Percentiles rank a stretch among this genome's conserved stretches.
phyloP scores from a whole-genome alignment of 1,284 basidiomycete genomes.

The Phenoliferia sp. region DNA sequence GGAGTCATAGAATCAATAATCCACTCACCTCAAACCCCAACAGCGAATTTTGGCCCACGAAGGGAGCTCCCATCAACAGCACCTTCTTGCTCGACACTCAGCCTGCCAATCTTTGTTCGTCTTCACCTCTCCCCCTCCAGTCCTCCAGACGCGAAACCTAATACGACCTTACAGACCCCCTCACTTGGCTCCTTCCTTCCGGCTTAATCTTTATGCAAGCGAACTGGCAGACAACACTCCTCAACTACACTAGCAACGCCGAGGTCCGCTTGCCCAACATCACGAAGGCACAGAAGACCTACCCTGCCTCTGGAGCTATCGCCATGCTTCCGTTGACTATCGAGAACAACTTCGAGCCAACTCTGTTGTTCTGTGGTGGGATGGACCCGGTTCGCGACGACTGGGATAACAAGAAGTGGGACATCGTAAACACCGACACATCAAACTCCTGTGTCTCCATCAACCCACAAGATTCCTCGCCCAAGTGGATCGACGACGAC shows the following conservation, averaged over 20 bases:
- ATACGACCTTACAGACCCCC: slow-evolving; percentile 49
- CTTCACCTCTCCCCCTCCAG: neutral
- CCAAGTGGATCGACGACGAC: slow-evolving; percentile 69
- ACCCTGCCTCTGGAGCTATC: slow-evolving; percentile 70
- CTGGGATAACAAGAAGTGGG: slow-evolving; percentile 51
- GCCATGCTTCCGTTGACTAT: slow-evolving; percentile 64
- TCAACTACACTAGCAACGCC: slow-evolving; percentile 59
- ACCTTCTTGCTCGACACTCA: slow-evolving; percentile 66
- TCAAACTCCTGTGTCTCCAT: slow-evolving; percentile 62
- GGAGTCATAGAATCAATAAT: slow-evolving; percentile 41
- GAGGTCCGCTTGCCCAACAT: slow-evolving; percentile 50
- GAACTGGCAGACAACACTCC: slow-evolving; percentile 41
- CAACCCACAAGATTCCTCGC: slow-evolving; percentile 57
- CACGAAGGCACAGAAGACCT: slow-evolving; percentile 67
- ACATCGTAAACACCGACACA: neutral
- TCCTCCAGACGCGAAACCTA: neutral
- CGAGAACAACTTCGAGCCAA: slow-evolving; percentile 58
- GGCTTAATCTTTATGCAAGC: slow-evolving; percentile 50
- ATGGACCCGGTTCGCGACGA: slow-evolving; percentile 59
- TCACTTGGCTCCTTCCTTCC: slow-evolving; percentile 75
- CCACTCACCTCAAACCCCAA: slow-evolving; percentile 55
- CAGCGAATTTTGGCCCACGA: slow-evolving; percentile 8
- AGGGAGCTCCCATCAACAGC: neutral
- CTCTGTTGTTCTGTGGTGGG: slow-evolving; percentile 71
- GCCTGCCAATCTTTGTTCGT: slow-evolving; percentile 68